phyloP scores from a whole-genome alignment of 805 yeast species.

The Starmera caribaea region DNA sequence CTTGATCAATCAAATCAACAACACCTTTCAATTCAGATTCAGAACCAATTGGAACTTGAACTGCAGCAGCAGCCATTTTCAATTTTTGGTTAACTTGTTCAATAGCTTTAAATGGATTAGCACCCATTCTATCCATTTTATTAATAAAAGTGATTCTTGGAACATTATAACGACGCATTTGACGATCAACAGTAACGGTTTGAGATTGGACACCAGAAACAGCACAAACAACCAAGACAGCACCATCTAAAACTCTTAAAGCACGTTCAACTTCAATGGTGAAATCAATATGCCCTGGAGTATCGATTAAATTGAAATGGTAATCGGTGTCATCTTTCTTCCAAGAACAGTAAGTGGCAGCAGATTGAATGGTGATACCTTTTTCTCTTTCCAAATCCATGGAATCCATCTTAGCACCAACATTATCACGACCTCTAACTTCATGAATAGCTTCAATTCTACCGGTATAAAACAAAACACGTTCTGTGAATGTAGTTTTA shows the following conservation, averaged over 20 bases:
- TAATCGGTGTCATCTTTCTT: conserved; percentile 56
- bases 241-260: conserved; percentile 95
- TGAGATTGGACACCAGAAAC: conserved; percentile 98
- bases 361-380: conserved; percentile 97
- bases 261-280: conserved; percentile 99
- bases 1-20: conserved; percentile 84
- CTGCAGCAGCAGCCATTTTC: conserved; percentile 92
- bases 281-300: conserved; percentile 98
- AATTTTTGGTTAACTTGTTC: conserved; percentile 83
- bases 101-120: conserved; percentile 92
- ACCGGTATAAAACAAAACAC: conserved; percentile 93
- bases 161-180: conserved; percentile 96
- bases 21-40: conserved; percentile 81
- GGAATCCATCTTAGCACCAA: conserved; percentile 99
- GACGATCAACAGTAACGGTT: conserved; percentile 97
- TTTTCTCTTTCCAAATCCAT: conserved; percentile 98
- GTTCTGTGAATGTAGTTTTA: conserved; percentile 95
- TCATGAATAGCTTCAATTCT: conserved; percentile 95
- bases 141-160: conserved; percentile 94
- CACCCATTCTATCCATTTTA: conserved; percentile 99
- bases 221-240: conserved; percentile 96
- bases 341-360: conserved; percentile 98
- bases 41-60: conserved; percentile 95
- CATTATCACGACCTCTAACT: conserved; percentile 93
- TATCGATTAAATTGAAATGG: conserved; percentile 92